Conservation (phyloP, 495 filamentous ascomycete genomes). For the Pseudevernia furfuracea region DNA sequence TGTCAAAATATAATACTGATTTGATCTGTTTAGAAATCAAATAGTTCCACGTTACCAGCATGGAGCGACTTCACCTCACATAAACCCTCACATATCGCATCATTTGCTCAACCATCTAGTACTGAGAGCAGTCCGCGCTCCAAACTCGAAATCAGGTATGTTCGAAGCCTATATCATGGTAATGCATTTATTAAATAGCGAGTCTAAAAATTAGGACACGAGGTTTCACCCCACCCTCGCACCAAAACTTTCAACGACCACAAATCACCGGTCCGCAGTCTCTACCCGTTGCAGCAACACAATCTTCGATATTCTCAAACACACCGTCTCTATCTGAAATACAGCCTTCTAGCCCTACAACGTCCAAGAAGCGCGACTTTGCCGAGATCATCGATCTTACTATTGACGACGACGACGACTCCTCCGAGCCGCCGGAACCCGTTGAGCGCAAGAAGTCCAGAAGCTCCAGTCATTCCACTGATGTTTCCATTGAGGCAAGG, state of each 20-base stretch:
- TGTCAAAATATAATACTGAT: not conserved
- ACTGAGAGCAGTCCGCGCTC: not conserved
- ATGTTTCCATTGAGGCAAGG: not conserved
- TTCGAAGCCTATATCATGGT: not conserved
- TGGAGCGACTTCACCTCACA: not conserved
- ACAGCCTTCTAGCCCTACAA: not conserved
- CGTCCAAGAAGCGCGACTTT: not conserved
- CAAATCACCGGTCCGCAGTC: not conserved
- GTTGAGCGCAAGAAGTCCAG: conserved; percentile 14
- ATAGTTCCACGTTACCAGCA: not conserved
- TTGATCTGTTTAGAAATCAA: not conserved
- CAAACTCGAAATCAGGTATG: not conserved
- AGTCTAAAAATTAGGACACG: not conserved
- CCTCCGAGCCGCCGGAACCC: not conserved
- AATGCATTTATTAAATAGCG: not conserved
- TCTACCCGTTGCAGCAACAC: not conserved
- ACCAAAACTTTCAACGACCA: not conserved
- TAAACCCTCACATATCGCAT: not conserved
- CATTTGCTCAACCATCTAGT: not conserved
- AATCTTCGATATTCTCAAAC: not conserved
- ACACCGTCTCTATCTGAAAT: not conserved
- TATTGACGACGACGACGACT: conserved; percentile 13
- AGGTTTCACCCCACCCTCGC: not conserved
- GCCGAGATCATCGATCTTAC: conserved; percentile 13
- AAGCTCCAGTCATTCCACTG: conserved; percentile 14